Evolutionary conservation across 108 stramenopile species (phyloP).

Genomic region (Stephanodiscus minutulus): DNA sequence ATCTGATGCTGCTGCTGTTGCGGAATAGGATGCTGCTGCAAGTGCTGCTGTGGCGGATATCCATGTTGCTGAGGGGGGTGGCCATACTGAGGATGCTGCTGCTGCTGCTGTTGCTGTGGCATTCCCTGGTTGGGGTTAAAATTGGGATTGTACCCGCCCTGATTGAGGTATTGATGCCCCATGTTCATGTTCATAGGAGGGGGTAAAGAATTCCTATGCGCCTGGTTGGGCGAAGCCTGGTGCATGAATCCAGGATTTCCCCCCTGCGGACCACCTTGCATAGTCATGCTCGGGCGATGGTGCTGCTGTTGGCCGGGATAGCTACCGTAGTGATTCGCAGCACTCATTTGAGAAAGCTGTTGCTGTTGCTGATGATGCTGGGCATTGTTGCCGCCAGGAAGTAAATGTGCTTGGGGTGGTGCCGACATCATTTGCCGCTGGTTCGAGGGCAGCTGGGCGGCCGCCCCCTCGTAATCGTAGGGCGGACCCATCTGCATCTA

Average conservation of each 20-base stretch:
- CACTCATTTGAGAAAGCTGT: constrained; percentile 35
- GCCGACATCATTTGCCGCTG: constrained; percentile 15
- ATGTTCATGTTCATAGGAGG: constrained; percentile 37
- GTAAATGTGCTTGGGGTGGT: constrained; percentile 14
- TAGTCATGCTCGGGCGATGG: constrained; percentile 50
- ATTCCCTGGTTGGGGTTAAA: constrained; percentile 35
- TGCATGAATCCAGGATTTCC: constrained; percentile 15
- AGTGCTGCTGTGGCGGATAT: constrained; percentile 47
- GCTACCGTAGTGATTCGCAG: constrained; percentile 10
- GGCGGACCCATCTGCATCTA: constrained; percentile 7
- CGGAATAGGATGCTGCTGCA: constrained; percentile 44
- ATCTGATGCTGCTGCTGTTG: constrained; percentile 33
- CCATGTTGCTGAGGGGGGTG: constrained; percentile 34
- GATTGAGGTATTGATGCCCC: constrained; percentile 25
- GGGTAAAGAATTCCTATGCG: constrained; percentile 11
- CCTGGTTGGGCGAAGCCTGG: constrained; percentile 6
- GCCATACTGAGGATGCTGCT: constrained; percentile 31
- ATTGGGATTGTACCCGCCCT: constrained; percentile 24
- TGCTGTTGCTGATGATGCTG: constrained; percentile 20
- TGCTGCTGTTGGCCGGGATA: constrained; percentile 21
- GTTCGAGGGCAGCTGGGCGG: constrained; percentile 13
- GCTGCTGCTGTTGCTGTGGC: constrained; percentile 46
- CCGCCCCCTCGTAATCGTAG: constrained; percentile 12
- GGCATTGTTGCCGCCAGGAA: constrained; percentile 8
- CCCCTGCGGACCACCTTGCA: constrained; percentile 10